These are phyloP conservation scores for Colletotrichum magnum DNA, from an alignment of 2,329 filamentous ascomycete species.

Conservation along the genomic window DNA sequence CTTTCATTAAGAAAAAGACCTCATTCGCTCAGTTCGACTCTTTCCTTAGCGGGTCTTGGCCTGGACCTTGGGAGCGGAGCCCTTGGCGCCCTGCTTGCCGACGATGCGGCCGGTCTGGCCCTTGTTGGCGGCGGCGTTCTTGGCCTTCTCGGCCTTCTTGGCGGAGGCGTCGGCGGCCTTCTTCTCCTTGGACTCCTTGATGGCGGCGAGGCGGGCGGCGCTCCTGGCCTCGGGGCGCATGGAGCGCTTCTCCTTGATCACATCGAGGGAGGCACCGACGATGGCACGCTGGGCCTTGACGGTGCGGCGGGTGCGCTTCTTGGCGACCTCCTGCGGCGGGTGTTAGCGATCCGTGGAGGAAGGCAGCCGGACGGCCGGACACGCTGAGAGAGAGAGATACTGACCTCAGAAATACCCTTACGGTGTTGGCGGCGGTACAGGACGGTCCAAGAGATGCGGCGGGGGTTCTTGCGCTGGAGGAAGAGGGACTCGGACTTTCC, in stretches of 20 bases:
- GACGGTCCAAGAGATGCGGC: conserved; percentile 98
- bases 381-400: no score
- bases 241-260: conserved; percentile 98
- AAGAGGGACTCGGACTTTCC: conserved; percentile 99
- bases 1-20: conserved; percentile 15
- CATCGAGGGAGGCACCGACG: conserved; percentile 98
- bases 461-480: conserved; percentile 99
- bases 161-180: conserved; percentile 86
- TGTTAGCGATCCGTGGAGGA: conserved; percentile 60
- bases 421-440: conserved; percentile 99
- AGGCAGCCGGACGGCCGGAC: no score
- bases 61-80: conserved; percentile 86
- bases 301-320: conserved; percentile 98
- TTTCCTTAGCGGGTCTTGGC: conserved; percentile 84
- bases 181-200: conserved; percentile 99
- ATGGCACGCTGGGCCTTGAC: conserved; percentile 99
- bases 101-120: conserved; percentile 85
- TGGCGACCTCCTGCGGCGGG: conserved; percentile 90
- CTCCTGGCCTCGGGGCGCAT: conserved; percentile 96
- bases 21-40: conserved; percentile 25
- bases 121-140: conserved; percentile 84
- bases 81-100: conserved; percentile 98
- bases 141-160: conserved; percentile 99
- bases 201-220: conserved; percentile 89
- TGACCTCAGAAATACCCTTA: conserved; percentile 99